A percentile compares a stretch with the other conserved stretches of the same genome.
Conservation (phyloP, 352 stramenopile genomes). For the Peronospora belbahrii region DNA sequence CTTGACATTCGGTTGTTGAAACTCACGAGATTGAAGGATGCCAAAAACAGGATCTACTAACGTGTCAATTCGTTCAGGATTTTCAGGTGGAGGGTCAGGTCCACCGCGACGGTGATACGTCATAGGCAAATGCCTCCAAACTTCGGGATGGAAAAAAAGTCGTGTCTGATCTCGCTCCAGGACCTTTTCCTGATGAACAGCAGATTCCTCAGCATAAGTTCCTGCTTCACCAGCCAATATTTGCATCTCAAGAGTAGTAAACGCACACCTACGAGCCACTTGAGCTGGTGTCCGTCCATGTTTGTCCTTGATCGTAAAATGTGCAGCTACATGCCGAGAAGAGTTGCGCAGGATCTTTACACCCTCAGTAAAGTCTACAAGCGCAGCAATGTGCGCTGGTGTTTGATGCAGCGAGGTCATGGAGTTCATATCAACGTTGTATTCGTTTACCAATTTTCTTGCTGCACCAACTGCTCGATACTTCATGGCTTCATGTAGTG, state of each 20-base stretch:
- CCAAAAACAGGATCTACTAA: constrained; percentile 70
- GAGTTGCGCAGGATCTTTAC: constrained; percentile 40
- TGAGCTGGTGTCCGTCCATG: constrained; percentile 44
- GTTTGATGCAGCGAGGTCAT: constrained; percentile 50
- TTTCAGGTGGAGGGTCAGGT: constrained; percentile 83
- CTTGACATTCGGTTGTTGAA: constrained; percentile 43
- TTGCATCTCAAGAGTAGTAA: constrained; percentile 24
- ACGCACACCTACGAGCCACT: constrained; percentile 36
- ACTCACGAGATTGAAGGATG: constrained; percentile 63
- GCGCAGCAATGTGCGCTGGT: constrained; percentile 57
- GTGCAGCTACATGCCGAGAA: constrained; percentile 9
- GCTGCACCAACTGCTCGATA: constrained; percentile 31
- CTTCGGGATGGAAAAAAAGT: constrained; percentile 77
- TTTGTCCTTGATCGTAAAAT: constrained; percentile 34
- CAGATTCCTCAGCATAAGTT: neutral
- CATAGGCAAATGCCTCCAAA: constrained; percentile 70
- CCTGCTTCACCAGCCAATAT: constrained; percentile 17
- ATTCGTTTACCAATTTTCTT: constrained; percentile 26
- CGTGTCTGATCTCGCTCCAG: constrained; percentile 24
- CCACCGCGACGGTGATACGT: constrained; percentile 51
- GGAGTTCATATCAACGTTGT: constrained; percentile 40
- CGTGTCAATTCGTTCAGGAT: constrained; percentile 81
- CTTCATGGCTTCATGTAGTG: constrained; percentile 67
- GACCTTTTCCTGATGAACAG: neutral
- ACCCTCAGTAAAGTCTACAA: constrained; percentile 35